These are phyloP conservation scores for Fusarium sp. DNA, from an alignment of 2,329 filamentous ascomycete species.

Conservation along the genomic window DNA sequence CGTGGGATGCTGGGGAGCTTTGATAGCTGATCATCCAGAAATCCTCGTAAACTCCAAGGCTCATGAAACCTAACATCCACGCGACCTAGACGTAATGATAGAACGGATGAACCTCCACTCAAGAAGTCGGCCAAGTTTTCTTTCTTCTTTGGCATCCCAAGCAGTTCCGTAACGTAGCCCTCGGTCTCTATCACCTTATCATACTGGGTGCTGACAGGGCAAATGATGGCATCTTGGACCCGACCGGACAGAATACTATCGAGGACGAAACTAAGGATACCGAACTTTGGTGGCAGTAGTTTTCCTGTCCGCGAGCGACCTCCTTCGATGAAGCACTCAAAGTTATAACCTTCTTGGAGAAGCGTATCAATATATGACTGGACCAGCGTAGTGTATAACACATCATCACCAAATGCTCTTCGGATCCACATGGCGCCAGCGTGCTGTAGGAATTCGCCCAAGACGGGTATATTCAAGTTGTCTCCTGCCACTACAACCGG, in stretches of 20 bases:
- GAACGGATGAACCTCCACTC: constrained; percentile 83
- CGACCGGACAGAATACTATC: constrained; percentile 90
- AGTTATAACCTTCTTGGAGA: constrained; percentile 89
- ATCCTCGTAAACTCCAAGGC: constrained; percentile 89
- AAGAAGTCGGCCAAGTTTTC: constrained; percentile 93
- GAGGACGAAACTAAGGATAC: constrained; percentile 90
- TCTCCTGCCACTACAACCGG: constrained; percentile 95
- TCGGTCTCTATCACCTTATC: constrained; percentile 99
- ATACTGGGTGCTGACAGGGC: constrained; percentile 96
- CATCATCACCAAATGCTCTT: constrained; percentile 90
- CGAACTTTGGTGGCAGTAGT: constrained; percentile 92
- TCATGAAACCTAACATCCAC: constrained; percentile 97
- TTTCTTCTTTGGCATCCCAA: constrained; percentile 94
- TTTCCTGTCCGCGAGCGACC: constrained; percentile 94
- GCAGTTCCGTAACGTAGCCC: constrained; percentile 92
- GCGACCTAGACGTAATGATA: constrained; percentile 88
- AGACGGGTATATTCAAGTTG: constrained; percentile 92
- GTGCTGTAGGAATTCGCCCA: constrained; percentile 92
- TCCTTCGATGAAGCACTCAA: constrained; percentile 98
- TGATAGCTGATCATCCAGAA: constrained; percentile 80
- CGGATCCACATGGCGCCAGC: constrained; percentile 98
- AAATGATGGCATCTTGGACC: constrained; percentile 91
- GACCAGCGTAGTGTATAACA: constrained; percentile 90
- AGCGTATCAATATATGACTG: constrained; percentile 96
- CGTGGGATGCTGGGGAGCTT: constrained; percentile 59